A percentile compares a stretch with the other conserved stretches of the same genome.
Conservation (phyloP, 148 eudicot species). For the Chenopodium quinoa region DNA sequence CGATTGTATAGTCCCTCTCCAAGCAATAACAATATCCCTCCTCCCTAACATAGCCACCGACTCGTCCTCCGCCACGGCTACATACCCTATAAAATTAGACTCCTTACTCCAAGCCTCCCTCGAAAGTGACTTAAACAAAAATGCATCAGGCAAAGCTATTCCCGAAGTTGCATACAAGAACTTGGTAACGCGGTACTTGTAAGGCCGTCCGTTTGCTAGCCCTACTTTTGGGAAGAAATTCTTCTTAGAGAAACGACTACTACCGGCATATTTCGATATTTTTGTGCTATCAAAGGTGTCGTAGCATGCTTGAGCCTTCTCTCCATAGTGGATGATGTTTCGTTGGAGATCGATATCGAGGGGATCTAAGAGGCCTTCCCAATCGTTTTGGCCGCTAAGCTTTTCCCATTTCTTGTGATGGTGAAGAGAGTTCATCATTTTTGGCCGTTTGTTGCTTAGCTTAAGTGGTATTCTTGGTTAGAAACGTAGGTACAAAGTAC, state of each 20-base stretch:
- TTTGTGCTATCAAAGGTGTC: constrained; percentile 53
- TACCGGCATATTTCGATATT: constrained; percentile 54
- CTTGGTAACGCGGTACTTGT: constrained; percentile 38
- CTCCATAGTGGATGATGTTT: constrained; percentile 70
- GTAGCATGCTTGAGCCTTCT: constrained; percentile 68
- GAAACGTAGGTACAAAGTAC: not conserved
- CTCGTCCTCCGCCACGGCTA: constrained; percentile 61
- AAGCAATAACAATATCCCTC: constrained; percentile 64
- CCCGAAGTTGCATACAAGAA: constrained; percentile 54
- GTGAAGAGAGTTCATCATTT: constrained; percentile 5
- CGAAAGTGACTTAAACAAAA: constrained; percentile 42
- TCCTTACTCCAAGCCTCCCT: constrained; percentile 55
- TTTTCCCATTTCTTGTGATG: constrained; percentile 45
- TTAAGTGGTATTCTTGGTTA: not conserved
- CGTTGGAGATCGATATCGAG: constrained; percentile 61
- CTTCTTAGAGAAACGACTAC: constrained; percentile 36
- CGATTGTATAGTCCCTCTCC: constrained; percentile 57
- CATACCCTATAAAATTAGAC: constrained; percentile 72
- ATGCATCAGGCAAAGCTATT: constrained; percentile 32
- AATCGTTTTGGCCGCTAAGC: constrained; percentile 60
- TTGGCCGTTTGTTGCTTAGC: not conserved
- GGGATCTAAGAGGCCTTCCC: constrained; percentile 68
- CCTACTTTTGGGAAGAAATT: constrained; percentile 45
- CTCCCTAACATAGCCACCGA: constrained; percentile 48
- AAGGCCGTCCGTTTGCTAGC: constrained; percentile 26